phyloP scores from a whole-genome alignment of 345 rosid genomes.

The Sisymbrium altissimum region DNA sequence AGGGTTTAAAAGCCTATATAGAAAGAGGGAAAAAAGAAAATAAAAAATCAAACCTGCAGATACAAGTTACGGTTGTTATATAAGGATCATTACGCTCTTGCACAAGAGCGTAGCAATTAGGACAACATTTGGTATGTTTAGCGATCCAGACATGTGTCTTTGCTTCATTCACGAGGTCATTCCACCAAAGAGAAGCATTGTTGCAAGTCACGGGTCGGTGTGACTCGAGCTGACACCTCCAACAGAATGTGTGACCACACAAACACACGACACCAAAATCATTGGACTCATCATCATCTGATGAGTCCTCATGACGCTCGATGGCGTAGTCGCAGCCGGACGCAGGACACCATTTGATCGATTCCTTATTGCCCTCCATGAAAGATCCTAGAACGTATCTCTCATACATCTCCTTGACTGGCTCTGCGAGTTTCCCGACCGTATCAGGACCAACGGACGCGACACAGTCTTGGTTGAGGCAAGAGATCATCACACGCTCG shows the following conservation, averaged over 20 bases:
- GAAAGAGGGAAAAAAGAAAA: background rate
- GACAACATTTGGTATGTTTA: background rate
- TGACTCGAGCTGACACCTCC: constrained; percentile 17
- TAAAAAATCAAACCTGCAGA: constrained; percentile 20
- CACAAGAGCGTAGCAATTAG: background rate
- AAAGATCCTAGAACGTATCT: background rate
- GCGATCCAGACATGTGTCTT: background rate
- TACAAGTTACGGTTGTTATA: background rate
- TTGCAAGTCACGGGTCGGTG: constrained; percentile 22
- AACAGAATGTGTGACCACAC: constrained; percentile 20
- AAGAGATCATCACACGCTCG: background rate
- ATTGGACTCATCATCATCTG: background rate
- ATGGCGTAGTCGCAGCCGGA: constrained; percentile 3
- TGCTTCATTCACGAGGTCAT: background rate
- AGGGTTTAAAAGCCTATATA: background rate
- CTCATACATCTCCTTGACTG: constrained; percentile 19
- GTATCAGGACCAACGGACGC: constrained; percentile 24
- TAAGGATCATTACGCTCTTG: background rate
- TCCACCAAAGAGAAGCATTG: constrained; percentile 16
- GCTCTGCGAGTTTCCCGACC: background rate
- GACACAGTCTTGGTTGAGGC: background rate
- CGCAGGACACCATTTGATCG: constrained; percentile 22
- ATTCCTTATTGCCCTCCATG: background rate
- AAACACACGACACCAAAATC: constrained; percentile 3
- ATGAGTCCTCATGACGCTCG: background rate